Evolutionary conservation across 1,139 yeast genomes (phyloP).

Genomic region (Pichia terricola): DNA sequence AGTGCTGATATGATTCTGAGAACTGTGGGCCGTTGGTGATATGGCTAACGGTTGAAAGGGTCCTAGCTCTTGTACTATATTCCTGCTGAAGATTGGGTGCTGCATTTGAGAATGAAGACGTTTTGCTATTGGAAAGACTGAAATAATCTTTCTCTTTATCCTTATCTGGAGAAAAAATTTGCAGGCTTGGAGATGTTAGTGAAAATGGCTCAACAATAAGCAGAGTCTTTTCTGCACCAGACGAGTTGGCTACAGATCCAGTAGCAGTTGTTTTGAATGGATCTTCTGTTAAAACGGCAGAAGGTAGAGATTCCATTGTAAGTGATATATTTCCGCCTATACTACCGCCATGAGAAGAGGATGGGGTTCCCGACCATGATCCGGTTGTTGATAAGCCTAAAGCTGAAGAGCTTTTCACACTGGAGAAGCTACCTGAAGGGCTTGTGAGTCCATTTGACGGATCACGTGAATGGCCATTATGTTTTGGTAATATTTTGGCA

Average conservation of each 20-base stretch:
- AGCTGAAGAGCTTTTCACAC: slow-evolving; percentile 3
- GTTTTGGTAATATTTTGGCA: slow-evolving; percentile 3
- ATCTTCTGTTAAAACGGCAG: slow-evolving; percentile 22
- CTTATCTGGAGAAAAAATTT: background rate
- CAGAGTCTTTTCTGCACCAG: background rate
- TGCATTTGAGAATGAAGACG: slow-evolving; percentile 1
- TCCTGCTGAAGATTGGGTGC: slow-evolving; percentile 11
- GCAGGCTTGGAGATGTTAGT: slow-evolving; percentile 29
- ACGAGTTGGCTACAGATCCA: background rate
- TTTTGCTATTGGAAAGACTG: background rate
- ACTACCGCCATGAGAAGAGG: slow-evolving; percentile 10
- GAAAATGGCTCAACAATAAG: slow-evolving; percentile 35
- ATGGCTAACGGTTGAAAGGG: slow-evolving; percentile 27
- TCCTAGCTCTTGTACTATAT: slow-evolving; percentile 13
- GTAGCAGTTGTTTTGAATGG: slow-evolving; percentile 22
- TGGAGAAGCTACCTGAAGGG: slow-evolving; percentile 6
- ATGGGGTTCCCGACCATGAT: slow-evolving; percentile 6
- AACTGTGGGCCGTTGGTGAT: slow-evolving; percentile 35
- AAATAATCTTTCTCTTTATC: slow-evolving; percentile 4
- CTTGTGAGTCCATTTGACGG: slow-evolving; percentile 24
- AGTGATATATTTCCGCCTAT: slow-evolving; percentile 2
- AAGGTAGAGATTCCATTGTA: too few relatives aligned
- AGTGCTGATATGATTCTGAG: slow-evolving; percentile 4
- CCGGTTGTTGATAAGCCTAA: slow-evolving; percentile 1
- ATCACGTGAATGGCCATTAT: slow-evolving; percentile 2